A percentile compares a stretch with the other conserved stretches of the same genome.
These are phyloP conservation scores for Hypoxylon cercidicola DNA, from an alignment of 495 filamentous ascomycete genomes.

Conservation along the genomic window DNA sequence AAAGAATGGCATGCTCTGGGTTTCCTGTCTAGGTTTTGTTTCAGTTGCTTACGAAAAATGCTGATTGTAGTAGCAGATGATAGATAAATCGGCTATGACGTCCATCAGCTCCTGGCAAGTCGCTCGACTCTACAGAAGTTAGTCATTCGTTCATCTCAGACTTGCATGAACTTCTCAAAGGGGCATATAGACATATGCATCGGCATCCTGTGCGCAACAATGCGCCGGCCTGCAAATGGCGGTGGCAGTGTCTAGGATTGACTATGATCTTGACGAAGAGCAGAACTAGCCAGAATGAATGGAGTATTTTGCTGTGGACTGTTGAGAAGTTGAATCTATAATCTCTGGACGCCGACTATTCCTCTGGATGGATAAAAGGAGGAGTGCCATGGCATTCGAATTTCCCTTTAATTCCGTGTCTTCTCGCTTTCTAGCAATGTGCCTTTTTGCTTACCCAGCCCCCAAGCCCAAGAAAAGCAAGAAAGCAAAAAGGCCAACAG, in stretches of 20 bases:
- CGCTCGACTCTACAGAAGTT: not conserved
- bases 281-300: conserved; percentile 23
- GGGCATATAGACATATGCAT: conserved; percentile 6
- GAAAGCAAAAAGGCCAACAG: conserved; percentile 18
- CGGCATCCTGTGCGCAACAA: conserved; percentile 27
- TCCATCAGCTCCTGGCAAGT: conserved; percentile 1
- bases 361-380: conserved; percentile 18
- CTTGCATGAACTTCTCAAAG: conserved; percentile 22
- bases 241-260: conserved; percentile 25
- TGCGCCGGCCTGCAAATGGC: conserved; percentile 17
- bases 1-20: conserved; percentile 1
- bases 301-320: not conserved
- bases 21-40: conserved; percentile 8
- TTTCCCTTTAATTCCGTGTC: not conserved
- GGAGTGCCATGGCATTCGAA: not conserved
- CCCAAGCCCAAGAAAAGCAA: conserved; percentile 24
- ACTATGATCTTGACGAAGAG: conserved; percentile 16
- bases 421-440: conserved; percentile 24
- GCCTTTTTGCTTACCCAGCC: conserved; percentile 30
- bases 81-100: conserved; percentile 5
- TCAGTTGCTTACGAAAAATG: not conserved
- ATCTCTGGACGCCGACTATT: not conserved
- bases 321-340: not conserved
- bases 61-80: not conserved
- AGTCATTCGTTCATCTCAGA: not conserved